Evolutionary conservation across 2,329 filamentous ascomycete genomes (phyloP), one percentile per base, ranked within the genome.

Genomic region (Septoria petroselini): DNA sequence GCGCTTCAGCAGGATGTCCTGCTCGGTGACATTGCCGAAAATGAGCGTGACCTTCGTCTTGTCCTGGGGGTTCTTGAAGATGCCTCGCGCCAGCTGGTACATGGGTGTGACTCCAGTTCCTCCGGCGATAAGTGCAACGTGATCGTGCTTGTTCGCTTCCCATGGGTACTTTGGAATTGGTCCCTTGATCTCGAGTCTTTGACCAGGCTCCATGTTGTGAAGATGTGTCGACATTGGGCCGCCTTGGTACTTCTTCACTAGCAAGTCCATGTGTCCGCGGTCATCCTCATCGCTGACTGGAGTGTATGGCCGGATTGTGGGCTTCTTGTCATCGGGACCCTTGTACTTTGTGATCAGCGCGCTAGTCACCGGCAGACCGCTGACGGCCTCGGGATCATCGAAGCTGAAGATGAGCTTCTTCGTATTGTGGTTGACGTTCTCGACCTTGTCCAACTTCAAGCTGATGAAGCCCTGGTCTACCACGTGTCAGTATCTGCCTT

Each of bases 61-160:
- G 76, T 98, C 93, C 35, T 88, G 82, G 53, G 91, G 89, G 81
- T 96, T 95, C 73, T 85, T 88, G 83, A 97, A 95, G 74, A 98
- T 95, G 67, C 84, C 80, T 56, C 88, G 88, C 58, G 83, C 78
- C 38, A 98, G 83, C 78, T 98, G 93, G 79, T 88, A 97, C 91
- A 97, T 96, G 61, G 93, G 93, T 8, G 93, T 93, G 71, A 98
- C 95, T 54, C 93, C 93, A 6, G 93, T 96, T 58, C 93, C 93
- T 63, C 93, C 93, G n/a, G 91, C 89, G 57, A 98, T 81, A 59
- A 91, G 77, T 31, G 82, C 85, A 63, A 94, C 82, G 76, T 97
- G 90, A 54, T 88, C 58, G 76, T 96, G 91, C 81, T 95, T 96
- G 81, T 97, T 97, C 61, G 84, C 67, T 45, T 81, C 68, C 91